Evolutionary conservation across 805 yeast species (phyloP), one percentile per base, ranked within the genome.

Genomic region (Jamesozyma rosinii): DNA sequence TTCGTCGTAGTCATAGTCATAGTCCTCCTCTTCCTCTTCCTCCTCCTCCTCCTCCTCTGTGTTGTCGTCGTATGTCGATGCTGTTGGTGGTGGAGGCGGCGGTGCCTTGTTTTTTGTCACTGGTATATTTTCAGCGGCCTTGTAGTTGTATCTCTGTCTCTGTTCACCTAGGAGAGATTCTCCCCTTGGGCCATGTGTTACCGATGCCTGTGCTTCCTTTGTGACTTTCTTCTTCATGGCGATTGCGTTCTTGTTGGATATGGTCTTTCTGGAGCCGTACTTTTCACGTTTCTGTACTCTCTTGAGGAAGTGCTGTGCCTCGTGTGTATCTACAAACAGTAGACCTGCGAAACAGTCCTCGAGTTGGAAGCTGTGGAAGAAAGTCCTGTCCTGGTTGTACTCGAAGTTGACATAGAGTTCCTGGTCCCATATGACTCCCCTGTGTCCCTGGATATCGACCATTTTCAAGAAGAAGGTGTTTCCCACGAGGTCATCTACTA

Each of bases 401-500:
- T 81, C 81, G 62, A 92, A 88, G 54, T 85, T 82, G 11, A 86
- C 80, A 55, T 85, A 90, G 39, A 92, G 65, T 63, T 92, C 98
- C 63, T 92, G 98, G 63, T 92, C 98, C 98, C 98, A 92, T 0
- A 92, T 51, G 0, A 92, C 95, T 30, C 97, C 97, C 35, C 83
- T 69, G 48, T 78, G 75, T 5, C 94, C 95, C 32, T 70, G 57
- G 27, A 90, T 78, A 57, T 92, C 98, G 5, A 92, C 94, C 42
- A 92, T 60, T 61, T 92, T 92, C 37, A 92, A 70, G 61, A 88
- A 92, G 57, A 85, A 88, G 0, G 96, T 87, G 62, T 90, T 90
- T 2, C 97, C 97, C 1, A 92, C 95, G 11, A 85, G 64, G 63
- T 92, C 98, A 61, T 92, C 95, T 17, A 84, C 95, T 6, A 92